Percentiles rank a stretch among this genome's conserved stretches.
Evolutionary conservation across 164 flowering plant genomes (phyloP).

Genomic region (Annona squamosa): DNA sequence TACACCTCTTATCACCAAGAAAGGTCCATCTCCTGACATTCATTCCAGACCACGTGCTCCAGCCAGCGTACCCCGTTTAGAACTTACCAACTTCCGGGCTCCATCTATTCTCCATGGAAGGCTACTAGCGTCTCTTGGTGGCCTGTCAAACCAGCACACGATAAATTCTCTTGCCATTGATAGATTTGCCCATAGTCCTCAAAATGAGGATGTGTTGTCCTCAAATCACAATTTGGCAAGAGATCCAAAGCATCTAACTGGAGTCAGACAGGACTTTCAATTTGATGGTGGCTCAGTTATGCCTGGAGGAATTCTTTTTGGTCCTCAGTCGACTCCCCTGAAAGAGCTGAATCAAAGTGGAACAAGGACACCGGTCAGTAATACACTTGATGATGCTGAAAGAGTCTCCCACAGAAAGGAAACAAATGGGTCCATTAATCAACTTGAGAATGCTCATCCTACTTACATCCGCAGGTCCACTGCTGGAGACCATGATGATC

Average conservation of each 20-base stretch:
- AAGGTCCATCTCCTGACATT: slow-evolving; percentile 28
- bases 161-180: background rate
- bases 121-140: slow-evolving; percentile 17
- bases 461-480: slow-evolving; percentile 4
- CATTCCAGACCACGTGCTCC: slow-evolving; percentile 15
- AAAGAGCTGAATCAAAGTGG: slow-evolving; percentile 29
- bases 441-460: slow-evolving; percentile 22
- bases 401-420: slow-evolving; percentile 22
- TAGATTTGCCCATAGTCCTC: background rate
- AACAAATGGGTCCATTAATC: slow-evolving; percentile 23
- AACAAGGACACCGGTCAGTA: slow-evolving; percentile 17
- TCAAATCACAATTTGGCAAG: slow-evolving; percentile 18
- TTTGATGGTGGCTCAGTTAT: slow-evolving; percentile 24
- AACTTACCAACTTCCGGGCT: slow-evolving; percentile 16
- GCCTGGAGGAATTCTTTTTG: slow-evolving; percentile 18
- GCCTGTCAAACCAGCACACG: slow-evolving; percentile 3
- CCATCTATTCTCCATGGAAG: slow-evolving; percentile 30
- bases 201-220: slow-evolving; percentile 1
- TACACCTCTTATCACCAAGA: slow-evolving; percentile 12
- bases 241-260: slow-evolving; percentile 20
- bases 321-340: slow-evolving; percentile 25
- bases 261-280: slow-evolving; percentile 21
- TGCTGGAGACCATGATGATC: slow-evolving; percentile 12
- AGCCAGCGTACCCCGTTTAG: slow-evolving; percentile 15
- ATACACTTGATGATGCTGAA: slow-evolving; percentile 15